phyloP scores from a whole-genome alignment of 352 stramenopile genomes.

The Globisporangium megalacanthum region DNA sequence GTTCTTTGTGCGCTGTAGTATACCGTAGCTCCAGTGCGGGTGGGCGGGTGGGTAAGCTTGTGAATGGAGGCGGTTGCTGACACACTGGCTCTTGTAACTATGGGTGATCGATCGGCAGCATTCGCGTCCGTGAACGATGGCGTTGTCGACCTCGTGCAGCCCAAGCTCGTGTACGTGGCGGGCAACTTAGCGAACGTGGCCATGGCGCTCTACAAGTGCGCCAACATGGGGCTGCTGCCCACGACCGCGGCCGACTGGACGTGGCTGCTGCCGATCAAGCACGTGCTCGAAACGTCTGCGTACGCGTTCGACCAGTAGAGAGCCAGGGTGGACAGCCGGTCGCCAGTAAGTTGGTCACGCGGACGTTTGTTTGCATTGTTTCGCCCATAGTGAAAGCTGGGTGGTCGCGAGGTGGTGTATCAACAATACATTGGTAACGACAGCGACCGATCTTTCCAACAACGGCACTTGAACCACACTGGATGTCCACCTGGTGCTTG shows the following conservation, averaged over 20 bases:
- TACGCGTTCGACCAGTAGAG: conserved; percentile 36
- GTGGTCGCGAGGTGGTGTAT: no score
- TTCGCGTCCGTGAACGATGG: conserved; percentile 75
- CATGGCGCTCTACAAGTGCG: conserved; percentile 91
- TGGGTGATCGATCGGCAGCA: conserved; percentile 19
- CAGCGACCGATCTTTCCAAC: no score
- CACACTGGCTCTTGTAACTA: conserved; percentile 2
- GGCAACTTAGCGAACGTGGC: conserved; percentile 84
- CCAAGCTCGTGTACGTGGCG: conserved; percentile 87
- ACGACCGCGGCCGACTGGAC: conserved; percentile 91
- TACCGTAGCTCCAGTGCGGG: not conserved
- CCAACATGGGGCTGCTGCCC: conserved; percentile 89
- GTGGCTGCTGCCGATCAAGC: conserved; percentile 84
- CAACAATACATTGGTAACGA: no score
- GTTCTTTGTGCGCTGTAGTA: not conserved
- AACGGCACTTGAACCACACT: no score
- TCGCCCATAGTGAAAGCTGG: no score
- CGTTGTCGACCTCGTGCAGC: conserved; percentile 71
- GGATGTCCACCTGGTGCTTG: no score
- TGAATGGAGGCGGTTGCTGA: not conserved
- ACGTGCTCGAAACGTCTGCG: conserved; percentile 73
- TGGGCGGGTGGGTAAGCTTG: no score
- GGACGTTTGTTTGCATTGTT: no score
- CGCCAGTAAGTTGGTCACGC: not conserved
- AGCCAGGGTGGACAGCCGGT: not conserved